A percentile compares a stretch with the other conserved stretches of the same genome.
Evolutionary conservation across 2,329 filamentous ascomycete species (phyloP).

Genomic region (Penicillium sp.): DNA sequence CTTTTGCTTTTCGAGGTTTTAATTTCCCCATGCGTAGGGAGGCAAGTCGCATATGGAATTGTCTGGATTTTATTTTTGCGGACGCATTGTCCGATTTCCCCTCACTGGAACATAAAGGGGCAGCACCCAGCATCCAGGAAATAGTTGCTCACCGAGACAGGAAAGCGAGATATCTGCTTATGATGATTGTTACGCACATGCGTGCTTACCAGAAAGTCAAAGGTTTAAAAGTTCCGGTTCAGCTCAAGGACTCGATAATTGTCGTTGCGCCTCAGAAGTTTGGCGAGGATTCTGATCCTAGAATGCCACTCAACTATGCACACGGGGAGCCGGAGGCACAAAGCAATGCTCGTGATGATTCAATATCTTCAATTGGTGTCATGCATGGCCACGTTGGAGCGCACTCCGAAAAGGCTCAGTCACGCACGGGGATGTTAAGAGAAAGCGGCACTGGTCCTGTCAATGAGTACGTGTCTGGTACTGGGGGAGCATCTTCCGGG

Average conservation of each 20-base stretch:
- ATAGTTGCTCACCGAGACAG: not conserved
- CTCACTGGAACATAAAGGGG: not conserved
- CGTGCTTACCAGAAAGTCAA: not conserved
- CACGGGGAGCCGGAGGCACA: not conserved
- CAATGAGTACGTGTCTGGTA: not conserved
- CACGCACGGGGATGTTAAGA: not conserved
- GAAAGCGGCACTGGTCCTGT: not conserved
- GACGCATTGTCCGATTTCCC: not conserved
- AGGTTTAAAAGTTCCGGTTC: not conserved
- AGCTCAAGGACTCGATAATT: conserved; percentile 2
- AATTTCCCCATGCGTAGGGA: conserved; percentile 1
- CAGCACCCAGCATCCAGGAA: not conserved
- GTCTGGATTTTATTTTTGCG: conserved; percentile 4
- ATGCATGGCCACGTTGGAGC: not conserved
- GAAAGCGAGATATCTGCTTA: not conserved
- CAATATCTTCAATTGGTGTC: not conserved
- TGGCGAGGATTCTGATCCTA: not conserved
- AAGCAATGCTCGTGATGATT: not conserved
- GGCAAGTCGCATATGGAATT: conserved; percentile 1
- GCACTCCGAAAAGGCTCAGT: not conserved
- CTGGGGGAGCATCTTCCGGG: not conserved
- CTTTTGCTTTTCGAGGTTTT: conserved; percentile 1
- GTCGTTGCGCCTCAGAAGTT: conserved; percentile 1
- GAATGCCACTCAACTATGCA: conserved; percentile 1
- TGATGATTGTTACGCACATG: not conserved